A percentile compares a stretch with the other conserved stretches of the same genome.
Evolutionary conservation across 2,329 filamentous ascomycete species (phyloP).

Genomic region (Elsinoe arachidis): DNA sequence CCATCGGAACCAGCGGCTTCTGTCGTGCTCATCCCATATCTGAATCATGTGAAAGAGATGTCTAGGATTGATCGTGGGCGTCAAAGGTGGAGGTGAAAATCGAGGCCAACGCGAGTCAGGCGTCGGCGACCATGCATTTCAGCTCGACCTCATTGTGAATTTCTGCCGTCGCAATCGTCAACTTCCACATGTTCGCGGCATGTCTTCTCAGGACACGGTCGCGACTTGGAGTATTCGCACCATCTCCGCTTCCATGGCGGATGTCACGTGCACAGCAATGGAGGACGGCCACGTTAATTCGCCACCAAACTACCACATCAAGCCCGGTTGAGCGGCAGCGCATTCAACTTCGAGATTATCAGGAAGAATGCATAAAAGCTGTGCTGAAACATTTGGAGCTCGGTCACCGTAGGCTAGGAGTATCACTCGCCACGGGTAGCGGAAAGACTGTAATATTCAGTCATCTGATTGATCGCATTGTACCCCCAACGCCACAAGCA

Average conservation of each 20-base stretch:
- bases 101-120: neutral
- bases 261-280: no score
- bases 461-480: slow-evolving; percentile 75
- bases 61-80: neutral
- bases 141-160: neutral
- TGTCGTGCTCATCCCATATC: slow-evolving; percentile 4
- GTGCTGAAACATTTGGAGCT: slow-evolving; percentile 58
- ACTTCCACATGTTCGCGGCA: neutral
- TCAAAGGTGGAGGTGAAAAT: neutral
- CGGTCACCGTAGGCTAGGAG: slow-evolving; percentile 68
- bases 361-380: slow-evolving; percentile 79
- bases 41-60: neutral
- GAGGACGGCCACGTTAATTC: neutral
- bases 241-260: no score
- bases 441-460: slow-evolving; percentile 97
- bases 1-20: neutral
- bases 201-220: neutral
- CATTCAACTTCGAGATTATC: slow-evolving; percentile 69
- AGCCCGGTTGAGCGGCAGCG: neutral
- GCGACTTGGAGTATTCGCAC: no score
- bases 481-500: slow-evolving; percentile 46
- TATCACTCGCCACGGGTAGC: slow-evolving; percentile 78
- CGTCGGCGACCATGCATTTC: neutral
- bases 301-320: neutral
- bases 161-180: neutral